Base-by-base conservation (phyloP, 495 filamentous ascomycete genomes). In the Massariosphaeria phaeospora region DNA sequence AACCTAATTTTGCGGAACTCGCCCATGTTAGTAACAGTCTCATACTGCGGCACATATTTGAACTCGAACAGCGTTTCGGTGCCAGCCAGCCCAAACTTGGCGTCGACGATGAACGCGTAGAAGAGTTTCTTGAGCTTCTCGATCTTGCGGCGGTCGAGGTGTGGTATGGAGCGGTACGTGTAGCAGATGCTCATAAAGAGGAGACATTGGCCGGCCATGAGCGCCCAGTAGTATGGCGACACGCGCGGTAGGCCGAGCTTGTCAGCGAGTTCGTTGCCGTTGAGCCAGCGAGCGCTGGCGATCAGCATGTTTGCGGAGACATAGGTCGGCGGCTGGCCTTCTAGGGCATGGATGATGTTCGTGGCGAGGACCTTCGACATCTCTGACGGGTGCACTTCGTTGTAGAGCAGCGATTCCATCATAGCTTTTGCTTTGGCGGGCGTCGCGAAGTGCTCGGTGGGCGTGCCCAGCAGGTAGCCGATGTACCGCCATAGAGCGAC, bases 401-500 rank as follows among this genome's bases (percentile, higher is more conserved):
- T 72, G 15, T 78, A 63, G 0, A 84, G 51, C 1, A 88, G 61
- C 0, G 77, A 79, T 46, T 90, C 85, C 80, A 88, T 83, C 55
- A 80, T 73, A 0, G 72, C 70, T 55, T 74, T 78, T 0, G 83
- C 82, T 24, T 72, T 74, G 9, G 68, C 68, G 0, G 79, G 72
- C 18, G 70, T 79, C 17, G 71, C 70, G 49, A 90, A 80, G 27
- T 67, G 62, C 29, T 79, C 72, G 0, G 77, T 80, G 1, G 84
- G 84, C 3, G 79, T 80, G 1, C 85, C 88, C 66, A 90, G 75
- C 38, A 90, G 78, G 60, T 86, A 74, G 0, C 79, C 84, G 17
- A 90, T 77, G 25, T 86, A 81, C 0, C 86, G 76, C 88, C 87
- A 91, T 0, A 91, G 70, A 0, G 86, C 85, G 44, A 88, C 73